phyloP scores from a whole-genome alignment of 1,139 yeast species.

The Saccharomyces pastorianus region DNA sequence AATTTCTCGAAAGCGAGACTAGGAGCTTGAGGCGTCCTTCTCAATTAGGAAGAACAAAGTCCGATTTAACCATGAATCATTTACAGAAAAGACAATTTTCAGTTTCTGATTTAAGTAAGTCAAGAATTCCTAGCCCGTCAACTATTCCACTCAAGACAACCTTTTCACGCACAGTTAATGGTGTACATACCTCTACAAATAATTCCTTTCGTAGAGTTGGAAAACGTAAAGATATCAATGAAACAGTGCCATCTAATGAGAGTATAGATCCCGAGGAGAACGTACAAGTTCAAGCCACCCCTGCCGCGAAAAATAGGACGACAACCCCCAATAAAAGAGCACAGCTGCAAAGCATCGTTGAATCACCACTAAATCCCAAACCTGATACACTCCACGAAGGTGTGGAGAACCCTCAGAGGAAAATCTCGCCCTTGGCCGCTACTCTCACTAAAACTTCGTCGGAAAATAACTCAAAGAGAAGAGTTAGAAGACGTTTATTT shows the following conservation, averaged over 20 bases:
- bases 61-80: slow-evolving; percentile 25
- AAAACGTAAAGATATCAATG: slow-evolving; percentile 13
- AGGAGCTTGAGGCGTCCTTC: slow-evolving; percentile 13
- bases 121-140: background rate
- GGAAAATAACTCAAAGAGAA: slow-evolving; percentile 12
- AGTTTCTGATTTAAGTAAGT: slow-evolving; percentile 17
- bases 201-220: slow-evolving; percentile 28
- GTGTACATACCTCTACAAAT: slow-evolving; percentile 4
- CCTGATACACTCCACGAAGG: background rate
- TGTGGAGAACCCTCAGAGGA: background rate
- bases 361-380: slow-evolving; percentile 16
- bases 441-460: background rate
- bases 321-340: slow-evolving; percentile 6
- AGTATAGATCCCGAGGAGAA: background rate
- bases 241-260: background rate
- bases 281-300: slow-evolving; percentile 29
- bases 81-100: slow-evolving; percentile 28
- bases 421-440: background rate
- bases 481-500: slow-evolving; percentile 32
- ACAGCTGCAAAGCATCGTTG: slow-evolving; percentile 17
- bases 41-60: slow-evolving; percentile 22
- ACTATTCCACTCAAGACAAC: background rate
- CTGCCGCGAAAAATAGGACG: slow-evolving; percentile 12
- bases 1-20: slow-evolving; percentile 20
- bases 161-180: background rate